A percentile compares a stretch with the other conserved stretches of the same genome.
Conservation (phyloP, 768 basidiomycete species). For the Ephemerocybe angulata region DNA sequence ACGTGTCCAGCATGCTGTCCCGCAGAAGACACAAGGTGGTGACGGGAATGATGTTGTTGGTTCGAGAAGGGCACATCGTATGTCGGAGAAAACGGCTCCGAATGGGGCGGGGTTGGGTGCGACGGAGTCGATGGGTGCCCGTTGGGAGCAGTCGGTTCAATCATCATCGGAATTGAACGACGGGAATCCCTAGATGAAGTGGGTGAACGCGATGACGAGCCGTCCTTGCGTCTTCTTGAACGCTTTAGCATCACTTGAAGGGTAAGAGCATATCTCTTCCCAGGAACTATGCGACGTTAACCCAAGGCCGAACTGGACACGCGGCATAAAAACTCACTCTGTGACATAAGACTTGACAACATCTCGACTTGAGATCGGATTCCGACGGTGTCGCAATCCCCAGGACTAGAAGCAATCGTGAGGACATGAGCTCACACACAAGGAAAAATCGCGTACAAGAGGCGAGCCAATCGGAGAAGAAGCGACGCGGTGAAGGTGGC, state of each 20-base stretch:
- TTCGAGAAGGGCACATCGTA: conserved; percentile 45
- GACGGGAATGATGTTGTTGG: conserved; percentile 27
- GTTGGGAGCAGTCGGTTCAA: conserved; percentile 38
- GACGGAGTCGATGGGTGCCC: conserved; percentile 22
- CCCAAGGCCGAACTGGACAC: not conserved
- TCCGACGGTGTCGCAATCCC: conserved; percentile 72
- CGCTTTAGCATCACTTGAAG: conserved; percentile 86
- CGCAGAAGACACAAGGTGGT: conserved; percentile 15
- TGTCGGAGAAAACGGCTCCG: conserved; percentile 54
- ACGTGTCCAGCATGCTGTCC: conserved; percentile 16
- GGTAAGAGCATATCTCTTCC: conserved; percentile 88
- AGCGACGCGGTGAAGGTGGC: conserved; percentile 94
- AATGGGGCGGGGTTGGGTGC: conserved; percentile 20
- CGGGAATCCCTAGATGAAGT: conserved; percentile 53
- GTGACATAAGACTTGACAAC: conserved; percentile 69
- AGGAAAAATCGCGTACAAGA: conserved; percentile 60
- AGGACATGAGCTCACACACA: not conserved
- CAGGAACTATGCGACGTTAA: conserved; percentile 61
- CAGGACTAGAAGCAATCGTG: conserved; percentile 56
- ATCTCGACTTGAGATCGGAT: conserved; percentile 77
- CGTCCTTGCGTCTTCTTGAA: conserved; percentile 55
- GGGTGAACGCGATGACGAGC: conserved; percentile 60
- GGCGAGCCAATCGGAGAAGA: conserved; percentile 76
- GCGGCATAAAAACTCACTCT: conserved; percentile 49
- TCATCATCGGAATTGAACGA: conserved; percentile 43